Conservation (phyloP, 306 rosid species). For the Castanea crenata region DNA sequence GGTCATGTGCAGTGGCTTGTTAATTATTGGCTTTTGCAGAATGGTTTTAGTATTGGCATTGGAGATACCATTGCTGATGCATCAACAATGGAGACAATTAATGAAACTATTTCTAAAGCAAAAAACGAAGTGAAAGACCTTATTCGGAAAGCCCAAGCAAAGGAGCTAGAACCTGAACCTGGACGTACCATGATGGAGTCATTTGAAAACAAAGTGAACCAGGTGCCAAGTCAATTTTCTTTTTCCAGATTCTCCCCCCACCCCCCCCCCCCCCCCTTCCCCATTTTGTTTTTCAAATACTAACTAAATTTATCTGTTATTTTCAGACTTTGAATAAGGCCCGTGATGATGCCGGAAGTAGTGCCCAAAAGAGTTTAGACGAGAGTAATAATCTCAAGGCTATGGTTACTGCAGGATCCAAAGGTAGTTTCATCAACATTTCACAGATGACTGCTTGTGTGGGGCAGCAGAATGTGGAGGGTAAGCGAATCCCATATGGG, state of each 20-base stretch:
- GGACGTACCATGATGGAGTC: constrained; percentile 99
- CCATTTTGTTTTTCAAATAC: constrained; percentile 3
- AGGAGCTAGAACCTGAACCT: constrained; percentile 88
- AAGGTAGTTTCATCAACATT: constrained; percentile 97
- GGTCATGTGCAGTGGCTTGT: constrained; percentile 99
- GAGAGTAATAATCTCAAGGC: constrained; percentile 99
- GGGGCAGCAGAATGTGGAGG: constrained; percentile 99
- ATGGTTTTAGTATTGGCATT: constrained; percentile 94
- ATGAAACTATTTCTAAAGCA: constrained; percentile 82
- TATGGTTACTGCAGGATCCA: constrained; percentile 99
- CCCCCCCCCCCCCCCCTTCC: neutral
- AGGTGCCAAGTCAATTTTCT: constrained; percentile 42
- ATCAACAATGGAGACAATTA: constrained; percentile 83
- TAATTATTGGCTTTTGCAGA: constrained; percentile 95
- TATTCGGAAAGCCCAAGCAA: constrained; percentile 79
- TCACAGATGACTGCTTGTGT: constrained; percentile 99
- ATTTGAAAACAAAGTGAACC: constrained; percentile 93
- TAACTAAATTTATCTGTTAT: constrained; percentile 19
- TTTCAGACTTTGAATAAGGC: constrained; percentile 78
- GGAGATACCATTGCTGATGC: constrained; percentile 99
- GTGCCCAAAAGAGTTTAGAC: constrained; percentile 92
- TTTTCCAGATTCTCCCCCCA: constrained; percentile 6
- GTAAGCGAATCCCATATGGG: constrained; percentile 97
- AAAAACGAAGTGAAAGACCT: constrained; percentile 89
- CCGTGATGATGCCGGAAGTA: constrained; percentile 98